Conservation (phyloP, 805 yeast genomes). For the Nakazawaea holstii region DNA sequence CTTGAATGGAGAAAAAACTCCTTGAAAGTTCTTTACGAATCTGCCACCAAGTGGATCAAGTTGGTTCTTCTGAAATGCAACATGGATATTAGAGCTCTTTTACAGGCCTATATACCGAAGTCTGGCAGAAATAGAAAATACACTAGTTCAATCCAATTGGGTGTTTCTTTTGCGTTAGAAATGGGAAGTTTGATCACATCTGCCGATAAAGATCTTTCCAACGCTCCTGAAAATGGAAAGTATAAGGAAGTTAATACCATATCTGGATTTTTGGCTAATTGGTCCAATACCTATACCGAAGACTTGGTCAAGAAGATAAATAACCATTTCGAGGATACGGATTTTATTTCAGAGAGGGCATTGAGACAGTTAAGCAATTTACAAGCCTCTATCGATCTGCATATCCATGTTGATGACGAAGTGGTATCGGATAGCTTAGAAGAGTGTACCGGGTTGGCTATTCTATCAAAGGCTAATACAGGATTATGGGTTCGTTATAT, state of each 20-base stretch:
- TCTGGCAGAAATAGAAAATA: conserved; percentile 18
- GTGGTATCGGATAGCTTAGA: conserved; percentile 40
- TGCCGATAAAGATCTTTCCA: conserved; percentile 59
- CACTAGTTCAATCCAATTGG: conserved; percentile 50
- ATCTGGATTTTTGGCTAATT: conserved; percentile 68
- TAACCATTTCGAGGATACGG: conserved; percentile 22
- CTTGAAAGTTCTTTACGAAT: conserved; percentile 48
- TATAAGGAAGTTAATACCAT: conserved; percentile 44
- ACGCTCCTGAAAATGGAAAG: conserved; percentile 30
- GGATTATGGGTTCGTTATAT: conserved; percentile 46
- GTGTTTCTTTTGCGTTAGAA: conserved; percentile 86
- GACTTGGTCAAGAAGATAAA: conserved; percentile 26
- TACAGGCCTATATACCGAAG: conserved; percentile 67
- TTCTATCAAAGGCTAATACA: conserved; percentile 31
- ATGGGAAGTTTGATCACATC: conserved; percentile 74
- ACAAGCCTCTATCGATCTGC: neutral
- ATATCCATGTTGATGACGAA: conserved; percentile 19
- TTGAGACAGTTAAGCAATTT: conserved; percentile 11
- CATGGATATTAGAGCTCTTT: conserved; percentile 70
- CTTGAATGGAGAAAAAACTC: conserved; percentile 71
- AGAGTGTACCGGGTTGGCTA: conserved; percentile 30
- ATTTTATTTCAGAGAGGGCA: conserved; percentile 12
- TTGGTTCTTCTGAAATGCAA: conserved; percentile 52
- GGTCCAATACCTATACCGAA: conserved; percentile 46
- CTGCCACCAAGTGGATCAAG: conserved; percentile 65